Evolutionary conservation across 768 basidiomycete species (phyloP), one percentile per base, ranked within the genome.

Genomic region (Kwoniella pini): DNA sequence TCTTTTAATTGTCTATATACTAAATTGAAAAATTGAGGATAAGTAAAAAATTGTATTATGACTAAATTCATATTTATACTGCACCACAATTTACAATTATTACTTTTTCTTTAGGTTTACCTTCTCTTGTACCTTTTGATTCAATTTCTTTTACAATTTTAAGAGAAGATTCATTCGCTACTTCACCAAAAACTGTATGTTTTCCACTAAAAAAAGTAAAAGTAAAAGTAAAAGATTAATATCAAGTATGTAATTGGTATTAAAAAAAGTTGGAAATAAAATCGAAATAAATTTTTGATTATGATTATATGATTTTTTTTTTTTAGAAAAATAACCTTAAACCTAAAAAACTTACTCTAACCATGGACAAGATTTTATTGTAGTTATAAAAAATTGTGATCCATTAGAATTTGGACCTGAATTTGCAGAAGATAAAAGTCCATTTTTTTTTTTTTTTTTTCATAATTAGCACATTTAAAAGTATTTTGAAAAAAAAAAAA

Each of bases 111-210:
- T 59, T 62, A 12, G 63, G 67, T 44, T 65, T 67, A 6, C 74
- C 74, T 26, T 68, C 67, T 22, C 61, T 62, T 39, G 38, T 64
- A 1, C 71, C 74, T 3, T 56, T 40, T 31, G 60, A 58, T 53
- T 89, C 88, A 50, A 89, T 82, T 48, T 77, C 77, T 76, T 84
- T 84, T 65, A 91, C 85, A 50, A 88, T 57, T 5, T 86, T 84
- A 80, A 87, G 81, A 4, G 57, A 59, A 11, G 26, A 12, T 17
- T 87, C 87, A 22, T 85, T 82, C 24, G 83, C 80, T 54, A 83
- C 86, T 75, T 86, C 85, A 56, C 88, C 88, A 69, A 89, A 88
- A 22, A 89, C 87, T 71, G 87, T 76, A 65, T 80, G 76, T 56
- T 81, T 83, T 57, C 83, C 84, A 73, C 71, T 72, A 42, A 44